Evolutionary conservation across 345 rosid species (phyloP).

Genomic region (Corchorus capsularis): DNA sequence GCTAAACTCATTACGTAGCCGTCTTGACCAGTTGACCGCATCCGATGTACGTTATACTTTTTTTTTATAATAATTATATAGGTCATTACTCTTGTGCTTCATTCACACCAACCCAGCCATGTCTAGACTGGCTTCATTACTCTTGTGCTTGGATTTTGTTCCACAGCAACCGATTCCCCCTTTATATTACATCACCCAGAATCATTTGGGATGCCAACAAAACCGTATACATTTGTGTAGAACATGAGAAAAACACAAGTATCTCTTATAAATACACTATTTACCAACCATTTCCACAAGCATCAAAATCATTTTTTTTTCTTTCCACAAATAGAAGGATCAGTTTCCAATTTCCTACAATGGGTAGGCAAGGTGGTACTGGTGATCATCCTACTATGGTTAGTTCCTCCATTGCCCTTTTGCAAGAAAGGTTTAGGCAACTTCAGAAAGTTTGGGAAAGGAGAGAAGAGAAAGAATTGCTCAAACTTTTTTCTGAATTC

Average conservation of each 20-base stretch:
- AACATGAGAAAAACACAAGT: not conserved
- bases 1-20: too few species aligned
- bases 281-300: slow-evolving; percentile 11
- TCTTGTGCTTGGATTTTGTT: slow-evolving; percentile 48
- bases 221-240: not conserved
- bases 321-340: not conserved
- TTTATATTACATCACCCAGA: slow-evolving; percentile 29
- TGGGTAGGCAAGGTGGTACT: slow-evolving; percentile 50
- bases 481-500: slow-evolving; percentile 41
- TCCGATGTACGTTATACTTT: too few species aligned
- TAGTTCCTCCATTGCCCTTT: slow-evolving; percentile 67
- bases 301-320: not conserved
- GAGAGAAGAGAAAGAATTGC: slow-evolving; percentile 58
- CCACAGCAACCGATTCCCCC: slow-evolving; percentile 42
- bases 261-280: slow-evolving; percentile 30
- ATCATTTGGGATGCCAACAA: slow-evolving; percentile 16
- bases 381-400: slow-evolving; percentile 34
- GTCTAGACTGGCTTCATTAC: slow-evolving; percentile 27
- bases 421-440: slow-evolving; percentile 67
- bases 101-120: slow-evolving; percentile 46
- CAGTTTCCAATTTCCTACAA: slow-evolving; percentile 17
- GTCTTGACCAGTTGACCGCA: too few species aligned
- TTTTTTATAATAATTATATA: too few species aligned
- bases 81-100: too few species aligned
- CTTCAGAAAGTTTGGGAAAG: slow-evolving; percentile 59